Base-by-base conservation (phyloP, 2,329 filamentous ascomycete genomes). In the Knufia petricola region DNA sequence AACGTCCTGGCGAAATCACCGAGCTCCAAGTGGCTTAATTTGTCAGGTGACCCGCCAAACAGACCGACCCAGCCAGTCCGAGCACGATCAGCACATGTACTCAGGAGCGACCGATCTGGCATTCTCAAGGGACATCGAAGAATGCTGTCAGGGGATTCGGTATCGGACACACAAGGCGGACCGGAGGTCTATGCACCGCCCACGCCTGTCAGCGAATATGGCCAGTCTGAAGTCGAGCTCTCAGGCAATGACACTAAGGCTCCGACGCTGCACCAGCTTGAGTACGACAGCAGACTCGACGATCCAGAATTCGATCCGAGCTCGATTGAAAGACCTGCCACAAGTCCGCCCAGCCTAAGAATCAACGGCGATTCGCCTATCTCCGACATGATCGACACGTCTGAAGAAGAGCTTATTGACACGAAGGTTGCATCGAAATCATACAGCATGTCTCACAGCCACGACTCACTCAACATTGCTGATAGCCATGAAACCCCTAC, bases 1-100 rank as follows among this genome's bases (percentile, higher is more conserved):
- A 69, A 65, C 49, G 70, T 72, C 56, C 63, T 73, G 9, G 61
- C 66, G 4, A 64, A 68, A 23, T 70, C 69, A 21, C 67, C 69
- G 48, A 69, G 68, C 49, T 58, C 52, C 13, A 45, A 48, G 41
- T 57, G 55, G 50, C 23, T 57, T 20, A 57, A 53, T 38, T 23
- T 47, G 13, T 30, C 50, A 12, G 53, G 34, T 26, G 45, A 50
- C 17, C 51, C 56, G 15, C 52, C 51, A 19, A 21, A n/a, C 4
- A 20, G 46, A 7, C 46, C 46, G 15, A n/a, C 24, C 7, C n/a
- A 31, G 12, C 19, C 26, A 34, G n/a, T 24, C 23, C 37, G 38
- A 2, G 19, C 46, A 13, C 46, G 38, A 10, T 42, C 46, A 20
- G 46, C 46, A 3, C 38, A 48, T 36, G 37, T 42, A 19, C 15